Evolutionary conservation across 208 protist genomes (phyloP).

Genomic region (Trypanosoma boissoni): DNA sequence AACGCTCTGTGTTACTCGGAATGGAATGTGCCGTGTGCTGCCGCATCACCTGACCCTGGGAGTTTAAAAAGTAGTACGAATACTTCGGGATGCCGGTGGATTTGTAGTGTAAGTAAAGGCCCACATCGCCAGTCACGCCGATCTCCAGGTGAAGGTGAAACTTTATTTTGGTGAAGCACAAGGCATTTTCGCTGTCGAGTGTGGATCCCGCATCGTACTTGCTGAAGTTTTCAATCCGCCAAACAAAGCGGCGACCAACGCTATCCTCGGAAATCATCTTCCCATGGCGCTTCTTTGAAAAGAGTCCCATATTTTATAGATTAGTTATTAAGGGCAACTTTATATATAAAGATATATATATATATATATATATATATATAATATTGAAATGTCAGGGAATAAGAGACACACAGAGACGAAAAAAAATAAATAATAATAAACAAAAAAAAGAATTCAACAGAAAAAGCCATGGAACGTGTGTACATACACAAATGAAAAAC

Average conservation of each 20-base stretch:
- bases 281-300: conserved; percentile 69
- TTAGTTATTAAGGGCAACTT: background rate
- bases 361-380: conserved; percentile 1
- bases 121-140: conserved; percentile 43
- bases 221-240: conserved; percentile 69
- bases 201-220: conserved; percentile 27
- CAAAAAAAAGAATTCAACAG: background rate
- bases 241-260: conserved; percentile 52
- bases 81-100: conserved; percentile 84
- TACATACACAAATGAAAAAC: background rate
- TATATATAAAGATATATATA: conserved; percentile 14
- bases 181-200: conserved; percentile 71
- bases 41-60: conserved; percentile 51
- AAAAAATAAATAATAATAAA: background rate
- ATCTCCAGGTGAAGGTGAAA: conserved; percentile 88
- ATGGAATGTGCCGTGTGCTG: conserved; percentile 90
- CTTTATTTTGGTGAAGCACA: conserved; percentile 58
- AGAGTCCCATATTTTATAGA: conserved; percentile 83
- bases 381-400: too few relatives aligned
- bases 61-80: conserved; percentile 83
- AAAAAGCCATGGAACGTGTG: background rate
- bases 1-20: conserved; percentile 67
- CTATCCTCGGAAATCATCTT: conserved; percentile 45
- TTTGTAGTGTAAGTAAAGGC: conserved; percentile 89
- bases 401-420: too few relatives aligned